Conservation (phyloP, 352 stramenopile species). For the Pythium utonaiense region DNA sequence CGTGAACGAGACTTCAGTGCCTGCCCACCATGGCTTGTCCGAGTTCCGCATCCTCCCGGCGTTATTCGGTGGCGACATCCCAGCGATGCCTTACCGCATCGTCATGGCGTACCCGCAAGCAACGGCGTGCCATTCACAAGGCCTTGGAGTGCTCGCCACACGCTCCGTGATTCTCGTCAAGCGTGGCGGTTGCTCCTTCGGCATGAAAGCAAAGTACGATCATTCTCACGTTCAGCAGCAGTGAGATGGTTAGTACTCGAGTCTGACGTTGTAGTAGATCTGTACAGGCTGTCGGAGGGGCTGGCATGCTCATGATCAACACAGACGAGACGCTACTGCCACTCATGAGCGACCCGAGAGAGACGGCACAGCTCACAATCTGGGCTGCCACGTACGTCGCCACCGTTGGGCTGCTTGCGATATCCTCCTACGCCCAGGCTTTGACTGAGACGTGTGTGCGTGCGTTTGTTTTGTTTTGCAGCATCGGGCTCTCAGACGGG, state of each 20-base stretch:
- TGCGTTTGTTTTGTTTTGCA: slow-evolving; percentile 20
- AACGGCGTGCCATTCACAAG: slow-evolving; percentile 65
- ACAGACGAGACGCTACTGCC: slow-evolving; percentile 56
- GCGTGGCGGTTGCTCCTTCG: slow-evolving; percentile 62
- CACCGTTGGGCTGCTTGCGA: slow-evolving; percentile 1
- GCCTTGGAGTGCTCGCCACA: slow-evolving; percentile 49
- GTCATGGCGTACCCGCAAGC: slow-evolving; percentile 64
- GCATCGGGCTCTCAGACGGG: slow-evolving; percentile 44
- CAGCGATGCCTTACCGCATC: slow-evolving; percentile 42
- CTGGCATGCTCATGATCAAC: slow-evolving; percentile 65
- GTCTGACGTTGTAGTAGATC: too few species aligned
- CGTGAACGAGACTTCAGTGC: slow-evolving; percentile 28
- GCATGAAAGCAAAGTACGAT: slow-evolving; percentile 56
- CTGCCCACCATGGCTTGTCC: neutral
- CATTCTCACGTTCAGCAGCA: too few species aligned
- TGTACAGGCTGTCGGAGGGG: slow-evolving; percentile 44
- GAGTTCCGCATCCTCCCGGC: slow-evolving; percentile 50
- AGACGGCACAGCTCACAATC: slow-evolving; percentile 45
- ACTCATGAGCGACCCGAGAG: slow-evolving; percentile 60
- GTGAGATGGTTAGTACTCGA: too few species aligned
- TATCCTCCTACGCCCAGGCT: neutral
- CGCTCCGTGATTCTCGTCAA: slow-evolving; percentile 68
- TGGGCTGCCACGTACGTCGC: slow-evolving; percentile 54
- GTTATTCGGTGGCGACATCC: slow-evolving; percentile 51
- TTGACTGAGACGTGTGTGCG: too few species aligned